phyloP scores from a whole-genome alignment of 768 basidiomycete genomes.

The Austroboletus festivus region DNA sequence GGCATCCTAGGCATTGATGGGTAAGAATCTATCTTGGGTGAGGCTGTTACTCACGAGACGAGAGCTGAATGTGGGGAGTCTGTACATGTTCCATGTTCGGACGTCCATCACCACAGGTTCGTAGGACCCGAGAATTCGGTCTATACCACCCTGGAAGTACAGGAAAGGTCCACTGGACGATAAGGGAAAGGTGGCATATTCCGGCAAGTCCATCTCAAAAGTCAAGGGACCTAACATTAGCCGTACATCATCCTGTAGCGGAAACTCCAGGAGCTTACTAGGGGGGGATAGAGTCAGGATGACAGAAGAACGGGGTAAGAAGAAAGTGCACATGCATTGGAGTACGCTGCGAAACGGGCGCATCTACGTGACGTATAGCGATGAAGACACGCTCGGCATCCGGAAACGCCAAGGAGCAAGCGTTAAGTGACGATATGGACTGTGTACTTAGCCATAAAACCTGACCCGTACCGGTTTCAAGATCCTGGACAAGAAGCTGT shows the following conservation, averaged over 20 bases:
- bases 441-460: conserved; percentile 12
- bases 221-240: conserved; percentile 11
- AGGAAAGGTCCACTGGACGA: conserved; percentile 12
- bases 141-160: conserved; percentile 16
- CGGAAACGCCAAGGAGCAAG: conserved; percentile 18
- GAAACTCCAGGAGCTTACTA: conserved; percentile 24
- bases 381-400: conserved; percentile 20
- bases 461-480: conserved; percentile 21
- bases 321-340: conserved; percentile 16
- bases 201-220: conserved; percentile 19
- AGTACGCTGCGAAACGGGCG: conserved; percentile 13
- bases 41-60: conserved; percentile 8
- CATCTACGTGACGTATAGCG: conserved; percentile 17
- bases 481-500: conserved; percentile 18
- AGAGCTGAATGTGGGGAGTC: conserved; percentile 15
- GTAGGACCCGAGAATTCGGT: conserved; percentile 8
- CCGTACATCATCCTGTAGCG: conserved; percentile 9
- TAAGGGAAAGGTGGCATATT: conserved; percentile 15
- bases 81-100: conserved; percentile 16
- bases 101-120: conserved; percentile 16
- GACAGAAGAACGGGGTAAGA: background rate
- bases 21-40: background rate
- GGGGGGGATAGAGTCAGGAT: conserved; percentile 3
- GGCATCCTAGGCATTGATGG: conserved; percentile 9
- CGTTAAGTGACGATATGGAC: conserved; percentile 18